phyloP scores from a whole-genome alignment of 345 rosid species.

The Alliaria petiolata region DNA sequence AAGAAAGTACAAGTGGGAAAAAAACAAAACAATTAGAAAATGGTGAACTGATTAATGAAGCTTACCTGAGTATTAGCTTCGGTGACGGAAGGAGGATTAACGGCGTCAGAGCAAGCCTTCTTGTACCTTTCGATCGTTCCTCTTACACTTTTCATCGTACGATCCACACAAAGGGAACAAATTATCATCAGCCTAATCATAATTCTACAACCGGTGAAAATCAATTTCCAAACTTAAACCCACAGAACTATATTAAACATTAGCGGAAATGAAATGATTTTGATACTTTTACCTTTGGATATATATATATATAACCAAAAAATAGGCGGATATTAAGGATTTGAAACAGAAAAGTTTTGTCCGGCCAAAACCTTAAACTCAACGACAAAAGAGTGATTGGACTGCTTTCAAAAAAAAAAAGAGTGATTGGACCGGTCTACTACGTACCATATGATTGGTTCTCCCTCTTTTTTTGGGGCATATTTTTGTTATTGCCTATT shows the following conservation, averaged over 20 bases:
- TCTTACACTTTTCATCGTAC: conserved; percentile 53
- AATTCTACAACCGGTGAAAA: not conserved
- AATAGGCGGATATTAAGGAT: not conserved
- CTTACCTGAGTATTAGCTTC: conserved; percentile 88
- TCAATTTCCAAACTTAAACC: not conserved
- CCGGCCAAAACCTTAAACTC: not conserved
- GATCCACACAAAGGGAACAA: not conserved
- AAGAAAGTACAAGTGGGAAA: not conserved
- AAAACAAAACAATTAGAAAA: not conserved
- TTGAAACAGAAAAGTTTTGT: not conserved
- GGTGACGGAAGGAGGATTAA: conserved; percentile 55
- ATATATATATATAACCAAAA: not conserved
- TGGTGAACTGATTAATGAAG: not conserved
- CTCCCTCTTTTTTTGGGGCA: not conserved
- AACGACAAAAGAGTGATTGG: not conserved
- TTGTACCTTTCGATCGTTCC: conserved; percentile 90
- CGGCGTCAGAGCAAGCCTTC: conserved; percentile 61
- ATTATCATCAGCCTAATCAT: not conserved
- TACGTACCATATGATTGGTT: not conserved
- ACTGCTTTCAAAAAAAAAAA: too few relatives aligned
- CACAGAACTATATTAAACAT: not conserved
- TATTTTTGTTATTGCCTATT: not conserved
- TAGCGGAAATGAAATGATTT: not conserved
- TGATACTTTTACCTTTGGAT: not conserved
- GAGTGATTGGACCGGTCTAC: not conserved